Percentiles rank a stretch among this genome's conserved stretches.
Evolutionary conservation across 2,329 filamentous ascomycete genomes (phyloP).

Genomic region (Sclerotinia glacialis): DNA sequence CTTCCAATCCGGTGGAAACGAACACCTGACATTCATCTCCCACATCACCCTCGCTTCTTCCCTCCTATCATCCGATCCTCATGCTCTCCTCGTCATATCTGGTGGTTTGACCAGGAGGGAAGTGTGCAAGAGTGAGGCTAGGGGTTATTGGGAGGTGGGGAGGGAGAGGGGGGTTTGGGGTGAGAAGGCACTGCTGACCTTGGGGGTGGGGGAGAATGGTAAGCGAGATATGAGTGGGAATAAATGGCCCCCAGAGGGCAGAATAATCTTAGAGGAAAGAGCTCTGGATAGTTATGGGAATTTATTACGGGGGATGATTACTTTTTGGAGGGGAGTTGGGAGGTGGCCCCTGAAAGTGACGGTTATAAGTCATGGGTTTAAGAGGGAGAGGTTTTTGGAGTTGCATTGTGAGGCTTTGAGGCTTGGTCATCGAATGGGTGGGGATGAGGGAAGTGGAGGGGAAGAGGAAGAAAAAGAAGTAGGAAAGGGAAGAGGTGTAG

Average conservation of each 20-base stretch:
- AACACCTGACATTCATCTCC: slow-evolving; percentile 64
- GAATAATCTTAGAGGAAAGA: slow-evolving; percentile 60
- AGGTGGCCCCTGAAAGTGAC: slow-evolving; percentile 58
- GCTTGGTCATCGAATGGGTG: slow-evolving; percentile 30
- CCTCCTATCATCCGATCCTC: slow-evolving; percentile 42
- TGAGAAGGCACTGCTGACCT: too few relatives aligned
- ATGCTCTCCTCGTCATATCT: slow-evolving; percentile 46
- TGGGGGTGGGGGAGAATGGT: slow-evolving; percentile 27
- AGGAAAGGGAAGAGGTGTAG: slow-evolving; percentile 40
- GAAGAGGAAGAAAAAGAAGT: slow-evolving; percentile 39
- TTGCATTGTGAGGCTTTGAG: slow-evolving; percentile 63
- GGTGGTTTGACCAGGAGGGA: slow-evolving; percentile 51
- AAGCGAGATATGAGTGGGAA: too few relatives aligned
- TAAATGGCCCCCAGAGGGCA: too few relatives aligned
- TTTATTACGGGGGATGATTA: slow-evolving; percentile 66
- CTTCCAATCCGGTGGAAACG: slow-evolving; percentile 71
- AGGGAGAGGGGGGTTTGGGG: slow-evolving; percentile 46
- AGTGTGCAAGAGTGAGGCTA: slow-evolving; percentile 57
- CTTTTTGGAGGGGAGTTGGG: slow-evolving; percentile 36
- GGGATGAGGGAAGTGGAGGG: background rate
- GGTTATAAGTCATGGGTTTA: slow-evolving; percentile 69
- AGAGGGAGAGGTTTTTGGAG: slow-evolving; percentile 59
- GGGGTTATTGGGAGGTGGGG: slow-evolving; percentile 57
- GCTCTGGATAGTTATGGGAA: slow-evolving; percentile 88
- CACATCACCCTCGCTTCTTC: slow-evolving; percentile 64